Base-by-base conservation (phyloP, 2,329 filamentous ascomycete species). In the Colletotrichum kahawae region DNA sequence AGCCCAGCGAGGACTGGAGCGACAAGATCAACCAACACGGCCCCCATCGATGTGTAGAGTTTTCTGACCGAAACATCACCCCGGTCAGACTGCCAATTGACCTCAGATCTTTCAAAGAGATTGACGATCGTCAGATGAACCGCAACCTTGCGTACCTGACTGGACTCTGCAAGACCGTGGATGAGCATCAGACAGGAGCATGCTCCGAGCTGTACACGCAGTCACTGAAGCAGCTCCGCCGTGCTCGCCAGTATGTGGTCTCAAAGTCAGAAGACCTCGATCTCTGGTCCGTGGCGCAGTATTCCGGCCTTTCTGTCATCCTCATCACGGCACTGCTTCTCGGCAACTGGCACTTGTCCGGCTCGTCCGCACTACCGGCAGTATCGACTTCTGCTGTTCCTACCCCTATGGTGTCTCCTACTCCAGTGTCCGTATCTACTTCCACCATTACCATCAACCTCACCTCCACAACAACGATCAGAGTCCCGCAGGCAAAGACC, bases 81-180 rank as follows among this genome's bases (percentile, higher is more conserved):
- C 84, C 27, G 82, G 82, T 84, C 69, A 83, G 87, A 51, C 79
- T 89, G 18, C 88, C 88, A 8, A 87, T 90, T 68, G 88, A 90
- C 76, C 79, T 89, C 21, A 79, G 80, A 4, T 88, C 87, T 13
- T 90, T 90, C 77, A 81, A 87, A 71, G 87, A 87, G 74, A 86
- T 90, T 74, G 88, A 90, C 77, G 85, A 87, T 33, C 83, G 88
- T 64, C 88, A 90, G 80, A 87, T 90, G 84, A 90, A 90, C 78
- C 84, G 88, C 74, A 89, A 89, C 76, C 79, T 90, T 27, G 87
- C 88, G n/a, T 87, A 86, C 71, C 79, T 90, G 51, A 88, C 88
- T 9, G 84, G 84, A 5, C 78, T 87, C 34, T 77, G 79, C 14
- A 80, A 82, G 24, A 48, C 77, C 7, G 66, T 34, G 24, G 77